Percentiles rank a stretch among this genome's conserved stretches.
Conservation (phyloP, 805 yeast genomes). For the Starmerella bacillaris region DNA sequence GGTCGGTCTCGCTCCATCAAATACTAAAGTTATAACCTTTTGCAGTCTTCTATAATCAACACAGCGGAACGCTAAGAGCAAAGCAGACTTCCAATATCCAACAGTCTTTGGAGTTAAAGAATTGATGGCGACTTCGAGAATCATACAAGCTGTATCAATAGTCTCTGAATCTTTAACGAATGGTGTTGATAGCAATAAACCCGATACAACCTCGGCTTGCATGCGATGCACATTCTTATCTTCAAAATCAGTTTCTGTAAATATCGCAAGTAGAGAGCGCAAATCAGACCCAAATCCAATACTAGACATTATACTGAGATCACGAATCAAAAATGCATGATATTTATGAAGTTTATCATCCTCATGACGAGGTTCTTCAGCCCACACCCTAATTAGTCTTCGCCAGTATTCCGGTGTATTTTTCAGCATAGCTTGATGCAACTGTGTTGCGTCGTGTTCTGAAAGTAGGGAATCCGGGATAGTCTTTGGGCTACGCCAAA, state of each 20-base stretch:
- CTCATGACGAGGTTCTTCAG: constrained; percentile 37
- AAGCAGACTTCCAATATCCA: constrained; percentile 55
- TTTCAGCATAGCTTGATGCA: neutral
- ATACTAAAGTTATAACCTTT: neutral
- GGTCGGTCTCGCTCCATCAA: constrained; percentile 1
- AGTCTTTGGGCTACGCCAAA: constrained; percentile 2
- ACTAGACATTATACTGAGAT: constrained; percentile 25
- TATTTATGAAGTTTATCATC: constrained; percentile 44
- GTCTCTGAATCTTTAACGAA: neutral
- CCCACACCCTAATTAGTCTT: constrained; percentile 30
- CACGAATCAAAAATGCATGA: constrained; percentile 40
- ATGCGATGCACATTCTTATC: constrained; percentile 67
- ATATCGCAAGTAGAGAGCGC: constrained; percentile 32
- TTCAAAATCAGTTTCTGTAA: constrained; percentile 20
- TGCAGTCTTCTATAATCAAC: constrained; percentile 39
- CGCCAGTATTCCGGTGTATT: constrained; percentile 5
- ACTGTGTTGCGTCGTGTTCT: neutral
- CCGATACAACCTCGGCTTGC: constrained; percentile 37
- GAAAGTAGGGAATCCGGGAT: neutral
- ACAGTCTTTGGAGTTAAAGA: constrained; percentile 59
- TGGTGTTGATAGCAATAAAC: constrained; percentile 7
- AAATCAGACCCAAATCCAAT: constrained; percentile 23
- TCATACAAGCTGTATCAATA: neutral
- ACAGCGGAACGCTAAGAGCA: constrained; percentile 56
- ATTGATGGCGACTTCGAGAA: constrained; percentile 28